Conservation (phyloP, 495 filamentous ascomycete genomes). For the Penicillium nucicola region DNA sequence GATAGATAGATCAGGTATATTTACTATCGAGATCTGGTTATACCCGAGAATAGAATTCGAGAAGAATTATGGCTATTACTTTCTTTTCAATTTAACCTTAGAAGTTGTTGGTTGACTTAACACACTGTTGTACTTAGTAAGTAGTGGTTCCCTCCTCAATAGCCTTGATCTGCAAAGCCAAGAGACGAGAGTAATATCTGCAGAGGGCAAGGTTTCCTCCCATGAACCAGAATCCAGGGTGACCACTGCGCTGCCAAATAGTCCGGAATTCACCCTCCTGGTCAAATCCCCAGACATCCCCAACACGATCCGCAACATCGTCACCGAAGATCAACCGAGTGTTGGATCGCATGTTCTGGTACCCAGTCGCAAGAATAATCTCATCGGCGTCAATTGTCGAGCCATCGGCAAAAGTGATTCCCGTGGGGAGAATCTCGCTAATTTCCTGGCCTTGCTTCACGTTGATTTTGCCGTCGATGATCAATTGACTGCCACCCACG, state of each 20-base stretch:
- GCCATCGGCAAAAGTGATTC: conserved; percentile 65
- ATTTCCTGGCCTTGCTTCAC: conserved; percentile 72
- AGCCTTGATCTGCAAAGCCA: conserved; percentile 77
- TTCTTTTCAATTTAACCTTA: too few species aligned
- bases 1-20: background rate
- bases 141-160: conserved; percentile 50
- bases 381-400: conserved; percentile 69
- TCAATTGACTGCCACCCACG: conserved; percentile 65
- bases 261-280: conserved; percentile 69
- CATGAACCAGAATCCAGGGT: conserved; percentile 81
- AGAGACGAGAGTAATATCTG: conserved; percentile 65
- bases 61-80: too few species aligned
- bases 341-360: conserved; percentile 70
- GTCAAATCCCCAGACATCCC: conserved; percentile 76
- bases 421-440: conserved; percentile 53
- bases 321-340: conserved; percentile 65
- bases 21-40: background rate
- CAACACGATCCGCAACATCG: conserved; percentile 59
- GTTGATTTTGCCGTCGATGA: conserved; percentile 72
- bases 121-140: conserved; percentile 25
- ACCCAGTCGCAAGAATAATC: conserved; percentile 81
- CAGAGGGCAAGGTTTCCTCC: conserved; percentile 76
- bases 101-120: too few species aligned
- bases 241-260: conserved; percentile 70
- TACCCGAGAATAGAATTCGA: background rate